Base-by-base conservation (phyloP, 768 basidiomycete species). In the Mycena vulgaris region DNA sequence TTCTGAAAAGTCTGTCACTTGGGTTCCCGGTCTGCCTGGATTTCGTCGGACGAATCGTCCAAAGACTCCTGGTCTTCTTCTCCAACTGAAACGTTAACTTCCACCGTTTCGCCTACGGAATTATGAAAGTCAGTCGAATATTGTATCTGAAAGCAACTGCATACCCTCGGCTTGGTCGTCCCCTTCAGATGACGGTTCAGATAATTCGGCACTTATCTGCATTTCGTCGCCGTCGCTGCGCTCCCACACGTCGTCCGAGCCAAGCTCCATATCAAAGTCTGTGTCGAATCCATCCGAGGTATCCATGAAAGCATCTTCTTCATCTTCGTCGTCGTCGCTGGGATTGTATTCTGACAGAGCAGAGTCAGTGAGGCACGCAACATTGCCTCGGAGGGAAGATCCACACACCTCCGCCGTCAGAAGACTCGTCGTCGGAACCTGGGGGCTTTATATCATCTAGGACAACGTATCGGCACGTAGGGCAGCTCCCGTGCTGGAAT, bases 401-500 rank as follows among this genome's bases (percentile, higher is more conserved):
- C 40, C 42, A 45, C 42, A n/a, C 19, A 45, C 42, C 42, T 14
- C 87, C 89, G 21, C 87, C 91, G 75, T 92, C 91, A 17, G 88
- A 89, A 5, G 89, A 91, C 75, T 91, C 92, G 75, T 87, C 85
- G 73, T 91, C 91, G 14, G 87, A 86, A 37, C 89, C 87, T 2
- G 82, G 81, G 1, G 86, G 85, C 5, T 77, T 80, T 42, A 91
- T 84, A 59, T 89, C 86, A 42, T n/a, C n/a, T n/a, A 90, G 79
- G 78, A 93, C 92, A 8, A 81, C 77, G 66, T 88, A 81, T 33
- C 92, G 83, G 76, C 92, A 93, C 5, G 90, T 87, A 19, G 92
- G 92, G 72, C 92, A 93, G 72, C 83, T 92, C 17, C 92, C 92
- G 73, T 92, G 92, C 90, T 92, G 68, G 5, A 76, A 23, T 45